phyloP scores from a whole-genome alignment of 2,329 filamentous ascomycete genomes.

The Alternaria viburni region DNA sequence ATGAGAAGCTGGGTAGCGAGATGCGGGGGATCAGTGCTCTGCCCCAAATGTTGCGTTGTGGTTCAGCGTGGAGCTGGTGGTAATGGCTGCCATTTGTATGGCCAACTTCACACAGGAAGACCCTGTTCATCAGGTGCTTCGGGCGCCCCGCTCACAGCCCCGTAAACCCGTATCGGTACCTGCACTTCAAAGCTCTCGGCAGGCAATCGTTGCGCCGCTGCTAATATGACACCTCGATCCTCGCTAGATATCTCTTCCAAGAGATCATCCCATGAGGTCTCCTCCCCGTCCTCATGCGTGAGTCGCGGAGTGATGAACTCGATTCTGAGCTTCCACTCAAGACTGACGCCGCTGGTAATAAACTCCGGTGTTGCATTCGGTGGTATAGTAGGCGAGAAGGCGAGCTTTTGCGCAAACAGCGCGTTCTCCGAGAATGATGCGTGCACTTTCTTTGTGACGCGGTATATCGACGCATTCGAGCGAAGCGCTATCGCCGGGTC shows the following conservation, averaged over 20 bases:
- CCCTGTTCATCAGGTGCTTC: constrained; percentile 42
- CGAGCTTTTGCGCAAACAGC: constrained; percentile 77
- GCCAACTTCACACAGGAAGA: constrained; percentile 33
- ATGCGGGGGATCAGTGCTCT: too few species aligned
- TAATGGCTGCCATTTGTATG: neutral
- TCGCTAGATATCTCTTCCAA: constrained; percentile 81
- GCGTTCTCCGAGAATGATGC: constrained; percentile 80
- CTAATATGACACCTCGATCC: constrained; percentile 77
- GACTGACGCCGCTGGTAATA: constrained; percentile 82
- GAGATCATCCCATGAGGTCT: constrained; percentile 53
- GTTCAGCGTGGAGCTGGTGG: neutral
- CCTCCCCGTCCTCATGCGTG: constrained; percentile 42
- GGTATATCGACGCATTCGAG: constrained; percentile 82
- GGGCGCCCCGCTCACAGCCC: constrained; percentile 55
- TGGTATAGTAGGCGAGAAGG: constrained; percentile 85
- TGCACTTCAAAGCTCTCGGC: constrained; percentile 92
- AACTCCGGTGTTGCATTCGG: constrained; percentile 87
- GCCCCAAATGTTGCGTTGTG: neutral
- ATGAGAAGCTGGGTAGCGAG: neutral
- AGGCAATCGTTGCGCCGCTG: constrained; percentile 76
- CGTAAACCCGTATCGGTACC: constrained; percentile 83
- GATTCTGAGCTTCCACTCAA: constrained; percentile 88
- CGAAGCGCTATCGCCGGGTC: constrained; percentile 81
- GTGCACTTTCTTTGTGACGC: constrained; percentile 84
- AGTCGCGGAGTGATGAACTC: constrained; percentile 86